A percentile compares a stretch with the other conserved stretches of the same genome.
Conservation (phyloP, 2,329 filamentous ascomycete species). For the Colletotrichum somersetense region DNA sequence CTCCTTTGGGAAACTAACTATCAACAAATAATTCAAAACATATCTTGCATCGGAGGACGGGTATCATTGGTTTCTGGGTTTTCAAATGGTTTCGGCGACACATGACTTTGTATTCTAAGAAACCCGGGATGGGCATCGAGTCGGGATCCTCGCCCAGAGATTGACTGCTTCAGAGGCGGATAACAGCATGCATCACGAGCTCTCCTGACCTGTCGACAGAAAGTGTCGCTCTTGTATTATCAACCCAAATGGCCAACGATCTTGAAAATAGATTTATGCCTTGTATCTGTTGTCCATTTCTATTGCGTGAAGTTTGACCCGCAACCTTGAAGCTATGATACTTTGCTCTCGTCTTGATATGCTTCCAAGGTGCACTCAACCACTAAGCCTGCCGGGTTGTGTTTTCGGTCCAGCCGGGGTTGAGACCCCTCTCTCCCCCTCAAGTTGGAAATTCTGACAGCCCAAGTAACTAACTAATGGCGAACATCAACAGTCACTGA, state of each 20-base stretch:
- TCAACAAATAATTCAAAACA: constrained; percentile 24
- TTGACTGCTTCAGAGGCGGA: constrained; percentile 31
- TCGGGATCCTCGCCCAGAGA: constrained; percentile 1
- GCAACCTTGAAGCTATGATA: background rate
- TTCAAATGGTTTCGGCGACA: constrained; percentile 26
- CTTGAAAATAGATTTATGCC: constrained; percentile 37
- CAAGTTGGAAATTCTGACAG: background rate
- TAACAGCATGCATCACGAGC: constrained; percentile 36
- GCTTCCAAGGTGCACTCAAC: too few relatives aligned
- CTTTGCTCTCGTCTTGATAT: background rate
- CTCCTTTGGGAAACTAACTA: constrained; percentile 1
- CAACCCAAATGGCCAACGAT: constrained; percentile 36
- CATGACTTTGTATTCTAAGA: constrained; percentile 32
- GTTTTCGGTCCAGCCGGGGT: background rate
- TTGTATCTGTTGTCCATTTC: background rate
- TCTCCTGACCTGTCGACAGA: constrained; percentile 34
- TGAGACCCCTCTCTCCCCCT: too few relatives aligned
- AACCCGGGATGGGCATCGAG: constrained; percentile 1
- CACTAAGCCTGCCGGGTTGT: background rate
- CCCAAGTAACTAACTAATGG: background rate
- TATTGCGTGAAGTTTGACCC: background rate
- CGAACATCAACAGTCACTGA: background rate
- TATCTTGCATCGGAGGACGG: constrained; percentile 16
- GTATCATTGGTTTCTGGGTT: constrained; percentile 13
- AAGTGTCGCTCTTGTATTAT: constrained; percentile 37